phyloP scores from a whole-genome alignment of 2,329 filamentous ascomycete species.

The Penicillium nordicum region DNA sequence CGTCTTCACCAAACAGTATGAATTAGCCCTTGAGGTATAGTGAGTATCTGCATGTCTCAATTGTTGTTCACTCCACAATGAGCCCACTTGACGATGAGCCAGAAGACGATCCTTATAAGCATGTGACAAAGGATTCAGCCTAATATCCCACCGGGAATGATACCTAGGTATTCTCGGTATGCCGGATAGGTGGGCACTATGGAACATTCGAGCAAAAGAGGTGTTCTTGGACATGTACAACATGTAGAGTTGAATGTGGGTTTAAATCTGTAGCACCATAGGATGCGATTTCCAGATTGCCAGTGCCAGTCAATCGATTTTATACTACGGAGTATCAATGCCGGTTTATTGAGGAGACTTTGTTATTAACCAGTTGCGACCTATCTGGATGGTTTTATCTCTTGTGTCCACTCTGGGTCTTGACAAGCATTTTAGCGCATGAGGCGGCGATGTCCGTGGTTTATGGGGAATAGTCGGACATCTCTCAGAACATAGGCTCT shows the following conservation, averaged over 20 bases:
- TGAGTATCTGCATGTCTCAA: neutral
- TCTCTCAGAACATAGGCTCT: neutral
- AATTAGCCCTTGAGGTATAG: neutral
- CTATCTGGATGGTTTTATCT: neutral
- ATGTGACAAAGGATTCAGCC: neutral
- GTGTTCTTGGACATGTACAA: neutral
- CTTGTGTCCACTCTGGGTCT: too few species aligned
- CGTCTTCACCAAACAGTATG: neutral
- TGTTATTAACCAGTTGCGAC: neutral
- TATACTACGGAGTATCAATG: neutral
- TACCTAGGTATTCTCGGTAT: neutral
- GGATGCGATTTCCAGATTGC: neutral
- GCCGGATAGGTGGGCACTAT: neutral
- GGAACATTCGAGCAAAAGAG: neutral
- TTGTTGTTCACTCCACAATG: neutral
- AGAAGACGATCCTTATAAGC: neutral
- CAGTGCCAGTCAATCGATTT: neutral
- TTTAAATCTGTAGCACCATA: neutral
- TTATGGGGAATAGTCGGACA: neutral
- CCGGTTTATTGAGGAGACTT: too few species aligned
- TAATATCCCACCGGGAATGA: neutral
- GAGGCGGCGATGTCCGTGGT: neutral
- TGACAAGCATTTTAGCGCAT: neutral
- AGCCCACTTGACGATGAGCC: neutral
- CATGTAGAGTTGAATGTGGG: neutral